These are phyloP conservation scores for Candida maris DNA, from an alignment of 805 yeast species.

Conservation along the genomic window DNA sequence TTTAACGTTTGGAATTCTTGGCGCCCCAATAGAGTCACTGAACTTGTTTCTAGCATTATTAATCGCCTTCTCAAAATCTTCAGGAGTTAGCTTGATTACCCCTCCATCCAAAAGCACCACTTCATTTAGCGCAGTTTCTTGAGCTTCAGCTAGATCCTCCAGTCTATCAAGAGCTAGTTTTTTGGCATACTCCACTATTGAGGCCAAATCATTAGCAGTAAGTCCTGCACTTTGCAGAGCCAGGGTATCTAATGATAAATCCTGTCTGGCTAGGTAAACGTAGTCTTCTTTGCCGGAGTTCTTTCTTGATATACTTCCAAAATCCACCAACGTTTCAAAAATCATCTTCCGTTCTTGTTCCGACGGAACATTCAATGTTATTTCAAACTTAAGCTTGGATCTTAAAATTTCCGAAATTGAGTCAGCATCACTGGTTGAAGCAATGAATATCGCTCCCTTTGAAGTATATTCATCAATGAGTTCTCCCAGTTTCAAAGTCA, in stretches of 20 bases:
- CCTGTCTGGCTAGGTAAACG: slow-evolving; percentile 35
- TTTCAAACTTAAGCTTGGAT: slow-evolving; percentile 70
- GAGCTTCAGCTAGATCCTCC: slow-evolving; percentile 30
- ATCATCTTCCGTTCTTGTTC: slow-evolving; percentile 70
- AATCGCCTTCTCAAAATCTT: slow-evolving; percentile 67
- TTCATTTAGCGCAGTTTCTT: slow-evolving; percentile 26
- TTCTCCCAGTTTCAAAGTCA: slow-evolving; percentile 53
- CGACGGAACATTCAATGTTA: slow-evolving; percentile 70
- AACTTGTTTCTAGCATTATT: slow-evolving; percentile 80
- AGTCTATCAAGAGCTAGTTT: slow-evolving; percentile 51
- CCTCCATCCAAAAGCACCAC: slow-evolving; percentile 55
- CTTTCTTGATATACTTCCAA: not conserved
- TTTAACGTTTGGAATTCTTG: slow-evolving; percentile 87
- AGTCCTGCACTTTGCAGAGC: slow-evolving; percentile 91
- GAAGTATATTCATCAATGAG: slow-evolving; percentile 52
- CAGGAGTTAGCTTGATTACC: slow-evolving; percentile 45
- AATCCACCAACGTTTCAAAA: slow-evolving; percentile 46
- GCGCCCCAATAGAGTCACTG: slow-evolving; percentile 95
- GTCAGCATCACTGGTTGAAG: slow-evolving; percentile 68
- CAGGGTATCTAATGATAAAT: slow-evolving; percentile 53
- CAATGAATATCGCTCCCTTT: slow-evolving; percentile 51
- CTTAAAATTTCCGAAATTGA: slow-evolving; percentile 62
- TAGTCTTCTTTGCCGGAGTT: slow-evolving; percentile 6
- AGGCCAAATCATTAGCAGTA: slow-evolving; percentile 74
- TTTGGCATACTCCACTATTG: slow-evolving; percentile 67